Conservation (phyloP, 495 filamentous ascomycete species). For the Polyplosphaeria fusca region DNA sequence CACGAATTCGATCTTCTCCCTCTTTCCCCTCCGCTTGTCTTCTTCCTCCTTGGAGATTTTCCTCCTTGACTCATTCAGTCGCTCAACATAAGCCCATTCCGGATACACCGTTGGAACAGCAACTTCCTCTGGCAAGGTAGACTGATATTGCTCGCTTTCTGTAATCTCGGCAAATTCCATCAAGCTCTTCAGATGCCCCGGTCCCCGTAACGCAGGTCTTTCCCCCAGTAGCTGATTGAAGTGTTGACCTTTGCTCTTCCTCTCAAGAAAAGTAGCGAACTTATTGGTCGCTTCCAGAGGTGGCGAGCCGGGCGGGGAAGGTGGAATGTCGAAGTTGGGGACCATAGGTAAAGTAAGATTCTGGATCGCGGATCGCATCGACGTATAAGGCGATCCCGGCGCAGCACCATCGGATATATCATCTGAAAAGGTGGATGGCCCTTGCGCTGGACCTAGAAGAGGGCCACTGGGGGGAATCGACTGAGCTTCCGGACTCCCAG, state of each 20-base stretch:
- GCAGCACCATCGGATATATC: constrained; percentile 29
- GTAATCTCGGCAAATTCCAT: constrained; percentile 75
- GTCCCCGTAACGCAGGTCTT: constrained; percentile 73
- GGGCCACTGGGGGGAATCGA: constrained; percentile 40
- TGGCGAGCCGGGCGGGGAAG: constrained; percentile 77
- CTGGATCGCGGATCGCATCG: constrained; percentile 63
- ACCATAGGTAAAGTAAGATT: constrained; percentile 81
- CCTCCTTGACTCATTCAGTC: constrained; percentile 64
- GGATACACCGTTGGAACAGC: constrained; percentile 69
- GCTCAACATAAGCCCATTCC: constrained; percentile 68
- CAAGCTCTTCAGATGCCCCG: constrained; percentile 73
- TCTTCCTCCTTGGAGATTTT: constrained; percentile 57
- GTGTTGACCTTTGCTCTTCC: constrained; percentile 83
- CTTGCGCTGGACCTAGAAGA: constrained; percentile 28
- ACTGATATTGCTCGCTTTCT: constrained; percentile 67
- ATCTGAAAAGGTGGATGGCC: constrained; percentile 43
- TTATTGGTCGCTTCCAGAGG: constrained; percentile 61
- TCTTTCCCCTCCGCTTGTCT: constrained; percentile 51
- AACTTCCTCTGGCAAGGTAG: constrained; percentile 62
- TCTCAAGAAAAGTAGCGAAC: constrained; percentile 74
- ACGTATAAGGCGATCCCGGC: constrained; percentile 67
- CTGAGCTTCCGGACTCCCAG: neutral
- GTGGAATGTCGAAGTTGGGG: constrained; percentile 76
- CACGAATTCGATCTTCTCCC: constrained; percentile 77
- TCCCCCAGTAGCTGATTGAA: constrained; percentile 81